Percentiles rank a stretch among this genome's conserved stretches.
phyloP scores from a whole-genome alignment of 2,329 filamentous ascomycete genomes.

The Cladosporium sphaerospermum region DNA sequence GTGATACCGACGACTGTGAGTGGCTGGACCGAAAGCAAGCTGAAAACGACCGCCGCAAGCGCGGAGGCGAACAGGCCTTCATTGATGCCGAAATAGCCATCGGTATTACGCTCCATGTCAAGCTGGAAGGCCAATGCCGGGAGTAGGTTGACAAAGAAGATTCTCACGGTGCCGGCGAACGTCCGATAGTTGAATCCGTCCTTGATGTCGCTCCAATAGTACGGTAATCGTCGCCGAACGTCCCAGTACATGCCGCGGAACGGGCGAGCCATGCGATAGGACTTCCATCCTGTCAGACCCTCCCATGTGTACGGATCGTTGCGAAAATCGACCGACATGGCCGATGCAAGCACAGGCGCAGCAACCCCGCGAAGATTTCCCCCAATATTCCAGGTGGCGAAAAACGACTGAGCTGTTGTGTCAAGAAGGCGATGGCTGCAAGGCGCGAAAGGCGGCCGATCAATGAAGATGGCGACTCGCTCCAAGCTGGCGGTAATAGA shows the following conservation, averaged over 20 bases:
- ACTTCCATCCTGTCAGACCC: slow-evolving; percentile 29
- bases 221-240: slow-evolving; percentile 46
- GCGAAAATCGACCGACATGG: slow-evolving; percentile 19
- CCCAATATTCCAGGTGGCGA: too few species aligned
- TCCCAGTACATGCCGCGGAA: slow-evolving; percentile 51
- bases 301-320: slow-evolving; percentile 34
- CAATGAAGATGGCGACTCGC: background rate
- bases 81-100: slow-evolving; percentile 51
- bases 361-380: too few species aligned
- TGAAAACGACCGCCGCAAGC: slow-evolving; percentile 51
- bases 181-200: slow-evolving; percentile 52
- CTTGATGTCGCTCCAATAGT: slow-evolving; percentile 50
- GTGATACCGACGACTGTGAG: slow-evolving; percentile 54
- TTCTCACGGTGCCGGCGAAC: slow-evolving; percentile 49
- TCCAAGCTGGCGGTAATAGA: background rate
- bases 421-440: too few species aligned
- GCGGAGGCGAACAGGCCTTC: slow-evolving; percentile 51
- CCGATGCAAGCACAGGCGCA: background rate
- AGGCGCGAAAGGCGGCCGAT: too few species aligned
- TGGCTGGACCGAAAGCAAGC: slow-evolving; percentile 46
- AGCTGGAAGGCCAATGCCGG: slow-evolving; percentile 54
- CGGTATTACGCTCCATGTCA: slow-evolving; percentile 53
- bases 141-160: slow-evolving; percentile 55
- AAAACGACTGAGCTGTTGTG: too few species aligned
- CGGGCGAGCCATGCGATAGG: slow-evolving; percentile 36